Evolutionary conservation across 306 rosid genomes (phyloP).

Genomic region (Vicia sativa): DNA sequence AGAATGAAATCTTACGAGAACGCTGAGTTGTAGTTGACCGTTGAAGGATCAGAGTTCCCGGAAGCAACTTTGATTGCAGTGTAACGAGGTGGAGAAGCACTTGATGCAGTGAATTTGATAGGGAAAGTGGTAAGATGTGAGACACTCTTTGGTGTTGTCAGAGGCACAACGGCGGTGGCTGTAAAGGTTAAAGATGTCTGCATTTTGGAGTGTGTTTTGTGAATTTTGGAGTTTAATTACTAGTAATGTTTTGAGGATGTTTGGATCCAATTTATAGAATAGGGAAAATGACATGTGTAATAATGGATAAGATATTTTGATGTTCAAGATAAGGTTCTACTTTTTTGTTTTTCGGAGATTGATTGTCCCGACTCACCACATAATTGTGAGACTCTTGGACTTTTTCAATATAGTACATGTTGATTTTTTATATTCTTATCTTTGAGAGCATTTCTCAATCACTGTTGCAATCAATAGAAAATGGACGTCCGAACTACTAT

Average conservation of each 20-base stretch:
- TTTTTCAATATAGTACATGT: background rate
- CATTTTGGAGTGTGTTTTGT: conserved; percentile 43
- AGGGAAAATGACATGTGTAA: background rate
- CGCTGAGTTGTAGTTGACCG: conserved; percentile 54
- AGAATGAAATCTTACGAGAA: conserved; percentile 52
- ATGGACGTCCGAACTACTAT: background rate
- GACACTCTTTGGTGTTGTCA: conserved; percentile 45
- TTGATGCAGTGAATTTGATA: conserved; percentile 35
- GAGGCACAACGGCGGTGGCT: conserved; percentile 51
- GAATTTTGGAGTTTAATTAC: conserved; percentile 24
- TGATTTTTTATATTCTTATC: conserved; percentile 16
- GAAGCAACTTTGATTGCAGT: conserved; percentile 44
- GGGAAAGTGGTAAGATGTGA: conserved; percentile 37
- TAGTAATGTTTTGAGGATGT: background rate
- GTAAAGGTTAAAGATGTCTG: conserved; percentile 54
- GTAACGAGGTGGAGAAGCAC: conserved; percentile 34
- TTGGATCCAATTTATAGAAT: conserved; percentile 36
- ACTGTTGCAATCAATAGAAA: background rate
- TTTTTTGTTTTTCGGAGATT: conserved; percentile 9
- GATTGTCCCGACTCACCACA: conserved; percentile 40
- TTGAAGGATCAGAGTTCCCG: conserved; percentile 39
- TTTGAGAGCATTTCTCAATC: background rate
- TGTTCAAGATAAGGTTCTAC: conserved; percentile 49
- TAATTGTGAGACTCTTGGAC: conserved; percentile 44
- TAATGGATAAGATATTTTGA: conserved; percentile 47